Percentiles rank a stretch among this genome's conserved stretches.
Conservation (phyloP, 495 filamentous ascomycete species). For the Cetradonia linearis region DNA sequence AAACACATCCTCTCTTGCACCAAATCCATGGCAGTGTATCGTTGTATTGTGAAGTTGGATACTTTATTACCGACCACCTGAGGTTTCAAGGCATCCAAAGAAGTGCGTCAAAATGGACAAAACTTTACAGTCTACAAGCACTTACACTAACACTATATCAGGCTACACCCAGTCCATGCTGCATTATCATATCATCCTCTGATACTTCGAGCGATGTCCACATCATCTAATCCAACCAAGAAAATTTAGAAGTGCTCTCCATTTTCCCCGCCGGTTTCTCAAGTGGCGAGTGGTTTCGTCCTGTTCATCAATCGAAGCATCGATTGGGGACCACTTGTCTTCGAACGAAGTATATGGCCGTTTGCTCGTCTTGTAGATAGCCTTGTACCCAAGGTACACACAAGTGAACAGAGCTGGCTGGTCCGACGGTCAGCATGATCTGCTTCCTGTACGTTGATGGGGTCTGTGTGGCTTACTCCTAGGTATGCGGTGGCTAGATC, state of each 20-base stretch:
- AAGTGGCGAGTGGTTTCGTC: constrained; percentile 1
- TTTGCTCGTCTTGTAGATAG: constrained; percentile 17
- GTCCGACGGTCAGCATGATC: not conserved
- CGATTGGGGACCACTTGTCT: constrained; percentile 19
- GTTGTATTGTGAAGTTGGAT: no score
- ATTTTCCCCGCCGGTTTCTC: not conserved
- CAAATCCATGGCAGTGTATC: no score
- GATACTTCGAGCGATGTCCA: no score
- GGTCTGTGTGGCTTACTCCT: constrained; percentile 15
- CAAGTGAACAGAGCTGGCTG: constrained; percentile 23
- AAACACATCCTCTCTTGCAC: no score
- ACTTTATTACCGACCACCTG: no score
- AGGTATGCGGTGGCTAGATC: constrained; percentile 21
- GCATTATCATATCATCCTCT: not conserved
- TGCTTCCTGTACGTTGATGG: not conserved
- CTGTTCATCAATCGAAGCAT: not conserved
- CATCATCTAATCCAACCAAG: constrained; percentile 13
- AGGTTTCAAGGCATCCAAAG: no score
- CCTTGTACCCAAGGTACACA: constrained; percentile 23
- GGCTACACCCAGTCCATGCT: not conserved
- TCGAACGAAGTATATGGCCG: constrained; percentile 17
- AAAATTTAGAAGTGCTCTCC: not conserved
- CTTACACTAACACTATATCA: no score
- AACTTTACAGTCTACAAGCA: no score
- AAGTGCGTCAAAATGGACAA: no score